Evolutionary conservation across 805 yeast genomes (phyloP), one percentile per base, ranked within the genome.

Genomic region (Candida fluviatilis): DNA sequence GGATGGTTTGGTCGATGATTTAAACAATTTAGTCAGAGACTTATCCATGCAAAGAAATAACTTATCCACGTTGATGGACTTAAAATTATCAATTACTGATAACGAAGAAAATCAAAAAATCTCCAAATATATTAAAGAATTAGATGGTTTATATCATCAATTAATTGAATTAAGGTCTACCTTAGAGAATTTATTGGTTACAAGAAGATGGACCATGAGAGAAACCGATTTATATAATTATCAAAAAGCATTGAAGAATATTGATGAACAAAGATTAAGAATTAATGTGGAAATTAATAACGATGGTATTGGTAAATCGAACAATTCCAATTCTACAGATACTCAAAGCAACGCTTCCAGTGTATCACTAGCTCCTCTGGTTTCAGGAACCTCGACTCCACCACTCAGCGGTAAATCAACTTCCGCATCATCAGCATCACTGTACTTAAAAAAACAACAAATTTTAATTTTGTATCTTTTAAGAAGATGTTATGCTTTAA

Each of bases 121-220:
- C 52, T 4, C 45, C 14, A 42, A 35, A 17, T 37, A 4, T 32
- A 46, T 28, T 33, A 42, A 30, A 34, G 41, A 34, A 27, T 61
- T 71, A 36, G 70, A 85, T 38, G 65, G 69, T 35, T 69, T 84
- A 19, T 90, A 85, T 61, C 71, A 76, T 35, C 71, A 76, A 41
- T 67, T 93, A 47, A 65, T 76, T 21, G 76, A 73, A 32, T 71
- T 88, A 49, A 86, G 88, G 57, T 71, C 78, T 17, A 81, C 82
- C 14, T 71, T 93, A 43, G 96, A 87, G 50, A 87, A 86, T 48
- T 67, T 93, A 45, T 71, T 91, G 50, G 79, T 93, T 32, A 93
- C 99, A 2, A 81, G 96, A 61, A 77, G 99, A 58, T 93, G 99
- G 99, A 91, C 98, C 2, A 69, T 93, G 65, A 78, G 99, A 54